A percentile compares a stretch with the other conserved stretches of the same genome.
Conservation (phyloP, 2,329 filamentous ascomycete genomes). For the Sporothrix phasma region DNA sequence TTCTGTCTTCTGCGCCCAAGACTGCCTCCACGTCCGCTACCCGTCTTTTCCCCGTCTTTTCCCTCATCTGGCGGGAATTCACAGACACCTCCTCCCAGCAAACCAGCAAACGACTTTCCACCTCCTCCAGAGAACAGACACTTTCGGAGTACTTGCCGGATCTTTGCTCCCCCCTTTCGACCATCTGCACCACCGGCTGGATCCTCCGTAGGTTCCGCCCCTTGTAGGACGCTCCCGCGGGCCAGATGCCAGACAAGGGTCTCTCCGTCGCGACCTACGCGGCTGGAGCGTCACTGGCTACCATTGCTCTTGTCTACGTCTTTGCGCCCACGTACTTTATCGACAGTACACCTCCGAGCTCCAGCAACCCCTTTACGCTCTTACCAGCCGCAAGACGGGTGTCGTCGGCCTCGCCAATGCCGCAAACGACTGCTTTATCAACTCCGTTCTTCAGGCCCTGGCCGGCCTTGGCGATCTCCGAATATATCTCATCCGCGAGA, state of each 20-base stretch:
- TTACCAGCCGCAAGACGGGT: slow-evolving; percentile 58
- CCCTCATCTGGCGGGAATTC: neutral
- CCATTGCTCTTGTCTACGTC: slow-evolving; percentile 90
- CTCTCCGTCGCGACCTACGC: slow-evolving; percentile 84
- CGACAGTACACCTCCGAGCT: slow-evolving; percentile 61
- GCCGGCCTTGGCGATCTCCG: slow-evolving; percentile 84
- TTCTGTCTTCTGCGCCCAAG: neutral
- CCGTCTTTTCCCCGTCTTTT: neutral
- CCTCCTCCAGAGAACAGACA: neutral
- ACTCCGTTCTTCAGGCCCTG: slow-evolving; percentile 86
- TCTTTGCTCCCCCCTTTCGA: neutral
- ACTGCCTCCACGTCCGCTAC: neutral
- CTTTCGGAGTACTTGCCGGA: neutral
- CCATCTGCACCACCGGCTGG: neutral
- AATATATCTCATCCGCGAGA: slow-evolving; percentile 84
- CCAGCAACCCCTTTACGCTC: slow-evolving; percentile 20
- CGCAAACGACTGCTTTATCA: slow-evolving; percentile 95
- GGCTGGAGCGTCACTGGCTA: slow-evolving; percentile 87
- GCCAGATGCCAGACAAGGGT: slow-evolving; percentile 66
- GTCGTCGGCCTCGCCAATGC: slow-evolving; percentile 83
- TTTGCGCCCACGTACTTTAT: slow-evolving; percentile 96
- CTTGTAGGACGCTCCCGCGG: neutral
- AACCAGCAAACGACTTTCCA: neutral
- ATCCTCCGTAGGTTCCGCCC: neutral
- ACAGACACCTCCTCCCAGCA: neutral